Evolutionary conservation across 345 rosid species (phyloP).

Genomic region (Citrus sp.): DNA sequence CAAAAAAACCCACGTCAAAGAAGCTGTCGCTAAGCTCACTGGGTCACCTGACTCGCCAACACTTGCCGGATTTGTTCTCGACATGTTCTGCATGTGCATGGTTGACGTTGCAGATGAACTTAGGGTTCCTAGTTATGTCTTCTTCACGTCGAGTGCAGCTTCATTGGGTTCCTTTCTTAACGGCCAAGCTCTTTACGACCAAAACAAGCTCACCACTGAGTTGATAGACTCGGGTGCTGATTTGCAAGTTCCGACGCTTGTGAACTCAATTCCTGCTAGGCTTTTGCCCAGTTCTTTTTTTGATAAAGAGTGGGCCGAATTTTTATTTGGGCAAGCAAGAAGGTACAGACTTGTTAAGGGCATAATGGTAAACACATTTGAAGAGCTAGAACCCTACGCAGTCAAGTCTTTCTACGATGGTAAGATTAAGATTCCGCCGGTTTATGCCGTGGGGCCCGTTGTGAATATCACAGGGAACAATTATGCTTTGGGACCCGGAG

Average conservation of each 20-base stretch:
- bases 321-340: neutral
- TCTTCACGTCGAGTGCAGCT: conserved; percentile 40
- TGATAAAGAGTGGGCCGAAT: neutral
- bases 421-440: conserved; percentile 17
- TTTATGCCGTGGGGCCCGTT: conserved; percentile 57
- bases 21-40: conserved; percentile 20
- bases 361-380: conserved; percentile 44
- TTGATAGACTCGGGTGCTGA: conserved; percentile 32
- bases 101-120: conserved; percentile 50
- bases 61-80: conserved; percentile 51
- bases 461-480: conserved; percentile 25
- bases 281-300: conserved; percentile 20
- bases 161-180: conserved; percentile 27
- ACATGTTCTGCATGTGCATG: conserved; percentile 48
- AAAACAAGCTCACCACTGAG: conserved; percentile 18
- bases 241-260: conserved; percentile 28
- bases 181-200: conserved; percentile 17
- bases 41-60: conserved; percentile 17
- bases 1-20: conserved; percentile 30
- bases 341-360: conserved; percentile 30
- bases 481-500: neutral
- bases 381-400: conserved; percentile 44
- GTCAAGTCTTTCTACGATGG: conserved; percentile 13
- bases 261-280: conserved; percentile 34
- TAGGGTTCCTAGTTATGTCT: conserved; percentile 43